Conservation (phyloP, 176 grass and related monocot species). For the Secale cereale region DNA sequence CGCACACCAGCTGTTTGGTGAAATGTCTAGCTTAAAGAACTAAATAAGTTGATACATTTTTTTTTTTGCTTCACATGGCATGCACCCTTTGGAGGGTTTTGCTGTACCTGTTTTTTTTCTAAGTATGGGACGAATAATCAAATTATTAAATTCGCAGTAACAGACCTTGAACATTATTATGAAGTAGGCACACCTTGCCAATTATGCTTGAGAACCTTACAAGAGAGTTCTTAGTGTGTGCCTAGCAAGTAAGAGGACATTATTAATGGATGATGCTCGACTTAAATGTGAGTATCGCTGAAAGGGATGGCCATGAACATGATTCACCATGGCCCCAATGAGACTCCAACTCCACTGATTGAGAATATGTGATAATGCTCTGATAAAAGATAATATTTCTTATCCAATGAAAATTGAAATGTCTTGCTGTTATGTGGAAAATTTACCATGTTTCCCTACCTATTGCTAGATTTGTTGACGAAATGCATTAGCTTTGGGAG, state of each 20-base stretch:
- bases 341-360: not conserved
- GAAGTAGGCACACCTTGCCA: not conserved
- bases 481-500: not conserved
- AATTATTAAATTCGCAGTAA: not conserved
- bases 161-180: not conserved
- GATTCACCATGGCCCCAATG: not conserved
- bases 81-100: not conserved
- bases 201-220: not conserved
- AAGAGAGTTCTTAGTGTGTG: not conserved
- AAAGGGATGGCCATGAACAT: not conserved
- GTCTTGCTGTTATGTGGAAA: not conserved
- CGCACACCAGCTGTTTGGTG: conserved; percentile 15
- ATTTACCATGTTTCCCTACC: not conserved
- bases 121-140: not conserved
- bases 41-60: not conserved
- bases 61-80: not conserved
- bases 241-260: not conserved
- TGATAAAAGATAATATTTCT: not conserved
- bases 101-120: not conserved
- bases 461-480: not conserved
- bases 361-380: not conserved
- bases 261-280: not conserved
- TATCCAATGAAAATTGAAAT: not conserved
- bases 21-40: conserved; percentile 17
- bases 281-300: not conserved